A percentile compares a stretch with the other conserved stretches of the same genome.
Evolutionary conservation across 352 stramenopile genomes (phyloP).

Genomic region (Pythium folliculosum): DNA sequence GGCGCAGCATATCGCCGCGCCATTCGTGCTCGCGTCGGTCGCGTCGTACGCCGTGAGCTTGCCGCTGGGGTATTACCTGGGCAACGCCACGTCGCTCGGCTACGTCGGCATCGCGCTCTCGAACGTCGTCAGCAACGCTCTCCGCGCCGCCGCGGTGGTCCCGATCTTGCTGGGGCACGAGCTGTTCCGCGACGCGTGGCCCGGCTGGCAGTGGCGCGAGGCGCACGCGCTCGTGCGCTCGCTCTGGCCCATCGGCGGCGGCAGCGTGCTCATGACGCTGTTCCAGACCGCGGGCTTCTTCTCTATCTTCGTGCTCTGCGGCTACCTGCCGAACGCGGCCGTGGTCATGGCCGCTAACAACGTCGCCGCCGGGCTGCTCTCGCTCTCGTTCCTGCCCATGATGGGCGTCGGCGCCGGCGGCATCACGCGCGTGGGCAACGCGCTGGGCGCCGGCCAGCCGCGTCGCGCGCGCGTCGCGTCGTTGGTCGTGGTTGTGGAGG

Average conservation of each 20-base stretch:
- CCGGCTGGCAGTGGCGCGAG: constrained; percentile 25
- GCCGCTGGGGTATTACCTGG: constrained; percentile 35
- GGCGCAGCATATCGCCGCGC: constrained; percentile 41
- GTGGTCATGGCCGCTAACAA: constrained; percentile 54
- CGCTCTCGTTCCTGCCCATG: constrained; percentile 53
- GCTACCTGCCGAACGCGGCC: constrained; percentile 54
- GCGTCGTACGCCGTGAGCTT: constrained; percentile 30
- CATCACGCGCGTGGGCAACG: constrained; percentile 60
- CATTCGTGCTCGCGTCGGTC: constrained; percentile 30
- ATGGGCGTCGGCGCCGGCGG: constrained; percentile 50
- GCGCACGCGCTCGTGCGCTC: constrained; percentile 17
- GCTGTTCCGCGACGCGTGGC: constrained; percentile 28
- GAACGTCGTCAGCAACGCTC: constrained; percentile 30
- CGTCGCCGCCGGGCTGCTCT: constrained; percentile 49
- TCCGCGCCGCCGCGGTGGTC: constrained; percentile 11
- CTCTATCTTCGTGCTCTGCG: constrained; percentile 49
- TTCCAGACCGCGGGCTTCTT: constrained; percentile 52
- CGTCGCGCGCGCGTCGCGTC: constrained; percentile 40
- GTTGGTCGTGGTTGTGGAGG: constrained; percentile 14
- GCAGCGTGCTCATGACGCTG: constrained; percentile 48
- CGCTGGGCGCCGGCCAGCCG: constrained; percentile 50
- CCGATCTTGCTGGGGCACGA: constrained; percentile 31
- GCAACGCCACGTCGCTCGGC: constrained; percentile 37
- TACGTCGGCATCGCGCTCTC: constrained; percentile 39
- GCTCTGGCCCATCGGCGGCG: constrained; percentile 32